Percentiles rank a stretch among this genome's conserved stretches.
These are phyloP conservation scores for Chaetomium sp. DNA, from an alignment of 2,329 filamentous ascomycete species.

Conservation along the genomic window DNA sequence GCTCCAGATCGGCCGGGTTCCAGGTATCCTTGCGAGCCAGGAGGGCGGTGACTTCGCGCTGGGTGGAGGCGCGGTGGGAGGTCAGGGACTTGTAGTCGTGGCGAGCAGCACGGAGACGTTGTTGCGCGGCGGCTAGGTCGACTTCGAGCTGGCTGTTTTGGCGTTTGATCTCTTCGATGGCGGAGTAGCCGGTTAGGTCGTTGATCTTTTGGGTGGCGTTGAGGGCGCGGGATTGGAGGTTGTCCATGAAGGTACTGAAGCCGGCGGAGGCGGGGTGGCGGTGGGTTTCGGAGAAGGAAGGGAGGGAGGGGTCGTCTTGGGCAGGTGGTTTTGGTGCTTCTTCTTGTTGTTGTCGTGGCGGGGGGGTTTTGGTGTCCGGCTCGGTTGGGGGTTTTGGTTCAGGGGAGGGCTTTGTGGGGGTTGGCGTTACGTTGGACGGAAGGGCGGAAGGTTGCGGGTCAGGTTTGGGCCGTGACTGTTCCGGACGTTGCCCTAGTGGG, in stretches of 20 bases:
- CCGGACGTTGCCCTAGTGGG: not conserved
- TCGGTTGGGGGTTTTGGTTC: not conserved
- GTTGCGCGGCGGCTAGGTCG: constrained; percentile 53
- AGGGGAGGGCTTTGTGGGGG: not conserved
- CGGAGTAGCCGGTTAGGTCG: constrained; percentile 87
- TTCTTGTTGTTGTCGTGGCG: not conserved
- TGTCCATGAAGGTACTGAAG: constrained; percentile 76
- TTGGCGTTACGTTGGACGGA: constrained; percentile 6
- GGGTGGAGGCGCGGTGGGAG: constrained; percentile 73
- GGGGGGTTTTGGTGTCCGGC: not conserved
- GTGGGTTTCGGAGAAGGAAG: constrained; percentile 40
- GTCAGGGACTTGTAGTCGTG: constrained; percentile 77
- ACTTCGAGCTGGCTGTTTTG: constrained; percentile 65
- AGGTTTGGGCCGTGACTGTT: not conserved
- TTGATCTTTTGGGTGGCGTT: constrained; percentile 84
- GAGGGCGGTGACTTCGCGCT: constrained; percentile 91
- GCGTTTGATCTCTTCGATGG: constrained; percentile 77
- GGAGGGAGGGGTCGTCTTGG: constrained; percentile 28
- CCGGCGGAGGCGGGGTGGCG: constrained; percentile 38
- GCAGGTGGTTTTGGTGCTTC: not conserved
- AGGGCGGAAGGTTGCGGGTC: not conserved
- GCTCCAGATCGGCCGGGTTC: constrained; percentile 79
- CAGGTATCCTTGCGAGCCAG: constrained; percentile 91
- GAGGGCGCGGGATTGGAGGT: constrained; percentile 76
- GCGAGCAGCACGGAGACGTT: constrained; percentile 64